These are phyloP conservation scores for Boletus sp. DNA, from an alignment of 768 basidiomycete genomes.

Conservation along the genomic window DNA sequence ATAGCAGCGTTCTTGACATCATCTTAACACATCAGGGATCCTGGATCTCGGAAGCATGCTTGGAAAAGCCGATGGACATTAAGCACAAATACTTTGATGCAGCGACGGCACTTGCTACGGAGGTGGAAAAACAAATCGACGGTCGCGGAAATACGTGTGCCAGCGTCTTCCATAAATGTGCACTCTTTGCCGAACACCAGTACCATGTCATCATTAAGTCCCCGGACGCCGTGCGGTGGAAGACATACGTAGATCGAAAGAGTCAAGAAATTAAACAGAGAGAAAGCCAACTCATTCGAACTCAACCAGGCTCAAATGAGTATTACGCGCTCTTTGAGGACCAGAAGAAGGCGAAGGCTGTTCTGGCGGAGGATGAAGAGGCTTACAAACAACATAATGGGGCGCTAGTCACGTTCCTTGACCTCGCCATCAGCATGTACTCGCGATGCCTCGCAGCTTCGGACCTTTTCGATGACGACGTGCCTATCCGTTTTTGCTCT, in stretches of 20 bases:
- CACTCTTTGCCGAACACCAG: conserved; percentile 86
- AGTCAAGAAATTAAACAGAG: conserved; percentile 61
- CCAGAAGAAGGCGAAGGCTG: conserved; percentile 41
- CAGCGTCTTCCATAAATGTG: conserved; percentile 74
- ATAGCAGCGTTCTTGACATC: not conserved
- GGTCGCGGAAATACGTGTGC: conserved; percentile 38
- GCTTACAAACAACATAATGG: conserved; percentile 39
- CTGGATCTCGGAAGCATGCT: conserved; percentile 85
- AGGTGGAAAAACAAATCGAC: conserved; percentile 21
- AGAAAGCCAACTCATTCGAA: conserved; percentile 33
- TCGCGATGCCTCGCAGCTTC: conserved; percentile 68
- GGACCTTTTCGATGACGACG: conserved; percentile 72
- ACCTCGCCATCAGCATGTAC: conserved; percentile 81
- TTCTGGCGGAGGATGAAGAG: conserved; percentile 53
- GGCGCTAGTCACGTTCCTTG: conserved; percentile 59
- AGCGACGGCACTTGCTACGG: conserved; percentile 42
- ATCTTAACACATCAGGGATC: conserved; percentile 55
- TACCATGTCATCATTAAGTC: conserved; percentile 69
- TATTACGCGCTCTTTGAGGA: conserved; percentile 34
- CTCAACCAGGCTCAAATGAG: conserved; percentile 16
- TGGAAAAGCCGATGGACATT: conserved; percentile 75
- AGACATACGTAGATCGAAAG: conserved; percentile 72
- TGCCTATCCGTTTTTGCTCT: conserved; percentile 77
- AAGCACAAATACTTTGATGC: conserved; percentile 64
- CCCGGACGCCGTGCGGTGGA: conserved; percentile 65